Conservation (phyloP, 768 basidiomycete genomes). For the Tylopilus rubrobrunneus region DNA sequence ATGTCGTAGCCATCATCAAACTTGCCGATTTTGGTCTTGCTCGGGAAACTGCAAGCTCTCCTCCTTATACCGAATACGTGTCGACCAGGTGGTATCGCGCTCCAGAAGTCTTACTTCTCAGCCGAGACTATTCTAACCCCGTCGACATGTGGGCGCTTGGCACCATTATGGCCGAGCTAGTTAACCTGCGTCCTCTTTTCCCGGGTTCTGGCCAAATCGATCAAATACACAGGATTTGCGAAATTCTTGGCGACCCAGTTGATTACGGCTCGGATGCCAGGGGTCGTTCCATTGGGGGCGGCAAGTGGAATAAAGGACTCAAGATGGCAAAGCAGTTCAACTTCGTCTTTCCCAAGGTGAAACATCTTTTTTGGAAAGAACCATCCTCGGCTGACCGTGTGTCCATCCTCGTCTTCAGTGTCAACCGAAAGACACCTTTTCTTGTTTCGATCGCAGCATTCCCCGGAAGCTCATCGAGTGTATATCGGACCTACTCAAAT, state of each 20-base stretch:
- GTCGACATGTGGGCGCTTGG: constrained; percentile 99
- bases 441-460: constrained; percentile 74
- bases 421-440: constrained; percentile 60
- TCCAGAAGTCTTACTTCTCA: constrained; percentile 90
- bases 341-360: constrained; percentile 86
- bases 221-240: constrained; percentile 87
- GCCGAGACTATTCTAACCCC: constrained; percentile 91
- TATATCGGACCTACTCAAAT: constrained; percentile 87
- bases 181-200: constrained; percentile 93
- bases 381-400: background rate
- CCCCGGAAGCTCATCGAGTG: constrained; percentile 84
- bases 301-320: constrained; percentile 80
- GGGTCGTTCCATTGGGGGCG: constrained; percentile 75
- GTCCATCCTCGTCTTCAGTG: constrained; percentile 39
- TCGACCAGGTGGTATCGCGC: constrained; percentile 99
- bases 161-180: constrained; percentile 95
- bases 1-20: constrained; percentile 96
- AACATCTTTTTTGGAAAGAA: background rate
- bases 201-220: constrained; percentile 91
- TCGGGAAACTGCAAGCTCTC: constrained; percentile 78
- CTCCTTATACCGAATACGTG: constrained; percentile 98
- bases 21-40: constrained; percentile 98
- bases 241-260: constrained; percentile 89
- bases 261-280: constrained; percentile 77
- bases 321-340: constrained; percentile 84